Evolutionary conservation across 1,284 basidiomycete genomes (phyloP), one percentile per base, ranked within the genome.

Genomic region (Puccinia triticina): DNA sequence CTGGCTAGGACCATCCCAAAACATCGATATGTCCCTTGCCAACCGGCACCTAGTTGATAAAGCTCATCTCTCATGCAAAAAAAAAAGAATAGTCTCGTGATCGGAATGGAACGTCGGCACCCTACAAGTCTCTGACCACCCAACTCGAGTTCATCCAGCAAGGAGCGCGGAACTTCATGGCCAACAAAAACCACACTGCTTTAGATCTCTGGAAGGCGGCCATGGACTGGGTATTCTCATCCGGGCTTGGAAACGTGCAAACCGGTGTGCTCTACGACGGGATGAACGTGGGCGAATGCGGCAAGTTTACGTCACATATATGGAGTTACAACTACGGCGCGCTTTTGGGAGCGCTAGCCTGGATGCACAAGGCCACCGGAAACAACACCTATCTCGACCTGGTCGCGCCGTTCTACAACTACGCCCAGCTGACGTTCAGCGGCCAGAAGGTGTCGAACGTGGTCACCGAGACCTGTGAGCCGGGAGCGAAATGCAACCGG

Each of bases 311-410:
- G n/a, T 50, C 55, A 8, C 79, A 82, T 64, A n/a, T 82, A 21
- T 82, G 79, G 79, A 64, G 57, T 74, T 82, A 82, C 59, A 82
- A 82, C 72, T 82, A 82, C 37, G 79, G 79, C 2, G 32, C 43
- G 12, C 59, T 82, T 14, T 71, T 81, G 4, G 78, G 78, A 16
- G 72, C 78, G 3, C 21, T 81, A 16, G 53, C 57, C 7, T 81
- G 78, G 78, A 81, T 81, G 78, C 46, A 61, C 53, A 72, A 64
- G 40, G 78, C 78, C 53, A 81, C 78, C 4, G 50, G 48, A 43
- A 57, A 81, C 59, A 37, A 81, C 43, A 81, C 43, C 40, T 81
- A 81, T 32, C 43, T 81, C 4, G 69, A 81, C 43, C 37, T 81
- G 34, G 53, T 59, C 43, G 43, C 18, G 12, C 71, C 78, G 2